Conservation (phyloP, 768 basidiomycete species). For the Agaricus bisporus region DNA sequence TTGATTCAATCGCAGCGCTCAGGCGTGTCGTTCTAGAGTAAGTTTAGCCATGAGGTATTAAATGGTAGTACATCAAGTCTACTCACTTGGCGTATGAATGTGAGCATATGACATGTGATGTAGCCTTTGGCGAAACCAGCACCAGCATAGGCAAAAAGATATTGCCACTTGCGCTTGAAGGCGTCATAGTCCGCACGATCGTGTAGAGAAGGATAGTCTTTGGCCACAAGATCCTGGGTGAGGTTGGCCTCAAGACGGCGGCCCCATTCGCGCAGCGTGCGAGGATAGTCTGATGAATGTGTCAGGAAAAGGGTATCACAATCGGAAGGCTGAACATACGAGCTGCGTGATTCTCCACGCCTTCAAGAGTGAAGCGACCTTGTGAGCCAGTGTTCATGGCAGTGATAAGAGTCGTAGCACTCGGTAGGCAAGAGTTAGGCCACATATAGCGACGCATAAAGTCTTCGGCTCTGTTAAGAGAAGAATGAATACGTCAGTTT, state of each 20-base stretch:
- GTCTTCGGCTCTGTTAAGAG: constrained; percentile 53
- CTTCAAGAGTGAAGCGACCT: constrained; percentile 75
- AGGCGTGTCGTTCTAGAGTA: constrained; percentile 43
- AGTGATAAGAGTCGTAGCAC: constrained; percentile 73
- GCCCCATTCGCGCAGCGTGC: constrained; percentile 91
- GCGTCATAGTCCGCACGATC: constrained; percentile 52
- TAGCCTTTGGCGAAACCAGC: constrained; percentile 78
- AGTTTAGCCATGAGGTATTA: background rate
- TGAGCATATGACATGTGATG: constrained; percentile 79
- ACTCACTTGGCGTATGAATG: constrained; percentile 60
- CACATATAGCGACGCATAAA: constrained; percentile 89
- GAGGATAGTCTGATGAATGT: constrained; percentile 60
- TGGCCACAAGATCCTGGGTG: constrained; percentile 47
- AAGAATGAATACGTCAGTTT: constrained; percentile 7
- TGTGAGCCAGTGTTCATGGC: constrained; percentile 65
- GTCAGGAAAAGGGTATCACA: background rate
- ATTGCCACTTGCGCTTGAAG: constrained; percentile 82
- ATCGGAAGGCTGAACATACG: constrained; percentile 37
- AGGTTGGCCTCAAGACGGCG: constrained; percentile 66
- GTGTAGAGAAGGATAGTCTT: constrained; percentile 54
- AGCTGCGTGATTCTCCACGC: constrained; percentile 79
- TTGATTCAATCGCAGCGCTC: constrained; percentile 39
- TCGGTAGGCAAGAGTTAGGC: constrained; percentile 85
- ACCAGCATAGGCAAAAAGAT: constrained; percentile 77
- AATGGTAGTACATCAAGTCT: background rate